Evolutionary conservation across 768 basidiomycete genomes (phyloP).

Genomic region (Tylopilus vinaceipallidus): DNA sequence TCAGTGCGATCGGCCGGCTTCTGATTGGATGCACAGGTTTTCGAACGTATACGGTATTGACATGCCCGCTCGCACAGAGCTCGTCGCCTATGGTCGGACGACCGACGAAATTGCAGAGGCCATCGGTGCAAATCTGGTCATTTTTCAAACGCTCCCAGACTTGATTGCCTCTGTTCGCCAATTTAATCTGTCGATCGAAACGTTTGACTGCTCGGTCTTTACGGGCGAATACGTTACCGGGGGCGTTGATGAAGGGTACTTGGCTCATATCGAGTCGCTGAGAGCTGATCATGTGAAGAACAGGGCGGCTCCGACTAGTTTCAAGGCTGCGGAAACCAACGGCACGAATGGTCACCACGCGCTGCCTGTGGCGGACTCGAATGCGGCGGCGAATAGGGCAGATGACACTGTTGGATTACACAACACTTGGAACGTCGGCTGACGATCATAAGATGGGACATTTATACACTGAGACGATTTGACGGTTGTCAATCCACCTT

Average conservation of each 20-base stretch:
- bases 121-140: slow-evolving; percentile 93
- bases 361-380: slow-evolving; percentile 30
- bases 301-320: slow-evolving; percentile 38
- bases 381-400: slow-evolving; percentile 53
- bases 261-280: slow-evolving; percentile 68
- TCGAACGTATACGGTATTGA: slow-evolving; percentile 99
- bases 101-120: slow-evolving; percentile 67
- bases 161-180: slow-evolving; percentile 82
- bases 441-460: slow-evolving; percentile 10
- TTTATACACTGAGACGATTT: no score
- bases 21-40: slow-evolving; percentile 43
- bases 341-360: slow-evolving; percentile 23
- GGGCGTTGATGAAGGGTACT: slow-evolving; percentile 81
- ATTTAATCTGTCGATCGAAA: slow-evolving; percentile 71
- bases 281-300: slow-evolving; percentile 81
- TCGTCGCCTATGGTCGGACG: slow-evolving; percentile 81
- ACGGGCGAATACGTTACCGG: slow-evolving; percentile 97
- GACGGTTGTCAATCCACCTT: no score
- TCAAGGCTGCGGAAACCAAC: slow-evolving; percentile 37
- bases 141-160: slow-evolving; percentile 92
- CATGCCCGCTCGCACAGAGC: slow-evolving; percentile 94
- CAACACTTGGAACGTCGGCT: slow-evolving; percentile 58
- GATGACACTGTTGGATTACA: slow-evolving; percentile 81
- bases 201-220: slow-evolving; percentile 97
- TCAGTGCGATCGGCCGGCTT: background rate